Evolutionary conservation across 2,329 filamentous ascomycete genomes (phyloP), one percentile per base, ranked within the genome.

Genomic region (Pezicula carpinea): DNA sequence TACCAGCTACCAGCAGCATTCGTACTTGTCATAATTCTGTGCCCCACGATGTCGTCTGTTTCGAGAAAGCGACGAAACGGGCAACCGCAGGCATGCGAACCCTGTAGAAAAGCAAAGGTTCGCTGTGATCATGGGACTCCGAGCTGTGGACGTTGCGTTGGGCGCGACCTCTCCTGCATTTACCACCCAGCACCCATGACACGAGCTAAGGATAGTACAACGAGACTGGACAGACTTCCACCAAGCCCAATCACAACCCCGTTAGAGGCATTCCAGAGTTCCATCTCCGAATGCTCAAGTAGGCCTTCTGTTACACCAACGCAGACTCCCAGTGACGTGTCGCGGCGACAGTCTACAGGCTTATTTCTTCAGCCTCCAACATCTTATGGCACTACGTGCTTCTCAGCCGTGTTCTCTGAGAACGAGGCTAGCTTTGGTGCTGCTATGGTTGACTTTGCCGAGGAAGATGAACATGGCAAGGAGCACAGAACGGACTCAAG

Each of bases 121-220:
- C 35, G 15, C 13, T 38, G 35, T 19, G 35, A 38, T 17, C 49
- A 51, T 39, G 34, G 31, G 29, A 31, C 31, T 17, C 49, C 49
- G 13, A 26, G 17, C 22, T 51, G 49, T 22, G 39, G 36, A 4
- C 35, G 49, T 7, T 51, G 49, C 34, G 10, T 43, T 23, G 13
- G 35, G 22, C 49, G 49, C 7, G 29, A 41, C 13, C 18, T 51
- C 5, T 41, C 39, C 11, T 51, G 49, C 15, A 19, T 48, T 18
- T 51, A 51, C 14, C 43, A 51, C 32, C 43, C 46, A 13, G 43
- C 46, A 14, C 49, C 49, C 3, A 49, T 46, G 46, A 46, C 43
- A 26, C 46, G 26, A 40, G 14, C 29, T 7, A 35, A 21, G 18
- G 29, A 42, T 17, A 38, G 17, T 5, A 19, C 18, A 5, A 21